phyloP scores from a whole-genome alignment of 2,329 filamentous ascomycete genomes.

The Stagonosporopsis rhizophila region DNA sequence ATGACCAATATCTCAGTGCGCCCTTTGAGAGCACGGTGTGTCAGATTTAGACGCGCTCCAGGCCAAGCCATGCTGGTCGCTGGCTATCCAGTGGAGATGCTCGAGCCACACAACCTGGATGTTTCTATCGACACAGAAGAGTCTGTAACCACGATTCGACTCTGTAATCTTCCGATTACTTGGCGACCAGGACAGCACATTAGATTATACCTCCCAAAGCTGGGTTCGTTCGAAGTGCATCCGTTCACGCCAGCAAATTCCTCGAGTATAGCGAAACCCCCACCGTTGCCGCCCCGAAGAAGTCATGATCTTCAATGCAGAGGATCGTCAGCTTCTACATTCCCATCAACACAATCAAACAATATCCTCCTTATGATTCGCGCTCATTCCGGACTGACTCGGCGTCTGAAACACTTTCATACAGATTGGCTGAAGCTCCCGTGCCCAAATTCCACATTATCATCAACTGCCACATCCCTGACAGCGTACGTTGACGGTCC shows the following conservation, averaged over 20 bases:
- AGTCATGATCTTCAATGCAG: slow-evolving; percentile 24
- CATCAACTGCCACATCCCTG: slow-evolving; percentile 20
- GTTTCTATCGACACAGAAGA: slow-evolving; percentile 15
- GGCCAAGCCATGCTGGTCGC: slow-evolving; percentile 23
- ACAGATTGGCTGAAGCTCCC: slow-evolving; percentile 34
- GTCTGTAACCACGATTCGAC: slow-evolving; percentile 30
- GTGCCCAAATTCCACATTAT: slow-evolving; percentile 35
- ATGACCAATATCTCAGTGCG: slow-evolving; percentile 29
- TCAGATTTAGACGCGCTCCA: slow-evolving; percentile 15
- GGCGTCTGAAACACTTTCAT: slow-evolving; percentile 30
- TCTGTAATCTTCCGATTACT: slow-evolving; percentile 31
- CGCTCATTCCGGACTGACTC: slow-evolving; percentile 32
- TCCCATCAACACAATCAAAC: slow-evolving; percentile 11
- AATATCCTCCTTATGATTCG: slow-evolving; percentile 37
- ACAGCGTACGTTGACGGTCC: slow-evolving; percentile 39
- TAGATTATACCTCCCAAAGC: slow-evolving; percentile 33
- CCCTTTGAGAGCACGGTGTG: slow-evolving; percentile 14
- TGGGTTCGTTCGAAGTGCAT: slow-evolving; percentile 36
- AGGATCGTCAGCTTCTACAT: background rate
- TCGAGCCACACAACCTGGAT: slow-evolving; percentile 11
- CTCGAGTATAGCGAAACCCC: slow-evolving; percentile 17
- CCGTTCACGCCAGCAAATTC: slow-evolving; percentile 43
- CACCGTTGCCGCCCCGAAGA: slow-evolving; percentile 21
- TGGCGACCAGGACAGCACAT: slow-evolving; percentile 44
- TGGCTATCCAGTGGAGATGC: slow-evolving; percentile 37